Percentiles rank a stretch among this genome's conserved stretches.
Conservation (phyloP, 164 flowering plant genomes). For the Chimonanthus praecox region DNA sequence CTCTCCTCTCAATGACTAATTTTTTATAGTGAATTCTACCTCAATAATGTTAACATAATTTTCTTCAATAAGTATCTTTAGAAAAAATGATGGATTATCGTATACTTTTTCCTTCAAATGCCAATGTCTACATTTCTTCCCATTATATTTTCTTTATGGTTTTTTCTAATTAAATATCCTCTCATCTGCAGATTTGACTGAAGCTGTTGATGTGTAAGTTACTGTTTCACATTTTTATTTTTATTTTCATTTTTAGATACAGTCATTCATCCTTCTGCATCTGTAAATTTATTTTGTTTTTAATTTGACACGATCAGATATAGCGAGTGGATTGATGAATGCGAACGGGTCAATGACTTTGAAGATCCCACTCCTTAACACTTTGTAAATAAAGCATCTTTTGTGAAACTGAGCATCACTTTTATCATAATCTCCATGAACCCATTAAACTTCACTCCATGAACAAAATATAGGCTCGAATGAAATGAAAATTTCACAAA, state of each 20-base stretch:
- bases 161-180: constrained; percentile 1
- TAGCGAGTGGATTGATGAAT: constrained; percentile 19
- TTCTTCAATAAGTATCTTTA: too few relatives aligned
- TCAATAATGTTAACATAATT: too few relatives aligned
- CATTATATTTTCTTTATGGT: too few relatives aligned
- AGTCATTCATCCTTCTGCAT: neutral
- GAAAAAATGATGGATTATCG: too few relatives aligned
- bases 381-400: neutral
- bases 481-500: neutral
- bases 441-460: neutral
- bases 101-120: too few relatives aligned
- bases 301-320: constrained; percentile 3
- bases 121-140: too few relatives aligned
- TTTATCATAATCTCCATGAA: too few relatives aligned
- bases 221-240: neutral
- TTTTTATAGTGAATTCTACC: too few relatives aligned
- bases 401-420: too few relatives aligned
- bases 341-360: constrained; percentile 11
- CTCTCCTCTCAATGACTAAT: too few relatives aligned
- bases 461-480: neutral
- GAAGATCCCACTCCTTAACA: neutral
- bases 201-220: constrained; percentile 16
- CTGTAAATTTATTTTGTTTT: too few relatives aligned
- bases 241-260: neutral
- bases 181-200: constrained; percentile 11